These are phyloP conservation scores for Diaporthe sp. DNA, from an alignment of 2,329 filamentous ascomycete species.

Conservation along the genomic window DNA sequence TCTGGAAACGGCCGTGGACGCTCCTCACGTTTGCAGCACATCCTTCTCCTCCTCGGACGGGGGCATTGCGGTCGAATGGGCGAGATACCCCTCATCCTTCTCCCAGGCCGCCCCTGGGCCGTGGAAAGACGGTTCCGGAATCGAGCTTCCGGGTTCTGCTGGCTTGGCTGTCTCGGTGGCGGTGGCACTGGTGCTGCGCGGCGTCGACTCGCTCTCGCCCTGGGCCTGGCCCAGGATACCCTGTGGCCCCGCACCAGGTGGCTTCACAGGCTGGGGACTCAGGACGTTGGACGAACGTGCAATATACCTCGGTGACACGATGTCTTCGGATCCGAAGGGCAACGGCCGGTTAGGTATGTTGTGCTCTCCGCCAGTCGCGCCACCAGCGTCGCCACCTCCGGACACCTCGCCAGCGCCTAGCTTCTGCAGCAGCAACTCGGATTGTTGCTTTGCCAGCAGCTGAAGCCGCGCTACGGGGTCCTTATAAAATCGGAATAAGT, in stretches of 20 bases:
- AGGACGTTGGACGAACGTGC: conserved; percentile 55
- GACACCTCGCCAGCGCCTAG: conserved; percentile 54
- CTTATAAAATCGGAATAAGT: conserved; percentile 67
- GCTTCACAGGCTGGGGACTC: conserved; percentile 54
- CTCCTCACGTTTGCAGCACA: conserved; percentile 55
- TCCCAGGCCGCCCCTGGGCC: conserved; percentile 67
- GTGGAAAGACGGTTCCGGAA: conserved; percentile 62
- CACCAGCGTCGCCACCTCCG: conserved; percentile 34
- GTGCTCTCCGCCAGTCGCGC: conserved; percentile 27
- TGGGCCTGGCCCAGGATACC: conserved; percentile 43
- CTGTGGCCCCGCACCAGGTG: conserved; percentile 45
- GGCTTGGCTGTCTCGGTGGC: conserved; percentile 33
- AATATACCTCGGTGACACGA: conserved; percentile 61
- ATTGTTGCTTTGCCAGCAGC: conserved; percentile 77
- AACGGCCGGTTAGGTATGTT: conserved; percentile 64
- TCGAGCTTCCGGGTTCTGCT: conserved; percentile 42
- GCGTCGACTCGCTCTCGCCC: conserved; percentile 42
- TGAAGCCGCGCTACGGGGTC: conserved; percentile 79
- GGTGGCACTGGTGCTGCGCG: conserved; percentile 29
- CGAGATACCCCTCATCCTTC: conserved; percentile 60
- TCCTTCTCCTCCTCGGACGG: conserved; percentile 59
- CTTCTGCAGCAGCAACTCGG: conserved; percentile 70
- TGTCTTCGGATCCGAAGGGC: conserved; percentile 67
- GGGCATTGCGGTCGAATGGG: conserved; percentile 54
- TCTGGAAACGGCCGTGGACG: conserved; percentile 5